Percentiles rank a stretch among this genome's conserved stretches.
phyloP scores from a whole-genome alignment of 2,329 filamentous ascomycete species.

The Drechslera avenae region DNA sequence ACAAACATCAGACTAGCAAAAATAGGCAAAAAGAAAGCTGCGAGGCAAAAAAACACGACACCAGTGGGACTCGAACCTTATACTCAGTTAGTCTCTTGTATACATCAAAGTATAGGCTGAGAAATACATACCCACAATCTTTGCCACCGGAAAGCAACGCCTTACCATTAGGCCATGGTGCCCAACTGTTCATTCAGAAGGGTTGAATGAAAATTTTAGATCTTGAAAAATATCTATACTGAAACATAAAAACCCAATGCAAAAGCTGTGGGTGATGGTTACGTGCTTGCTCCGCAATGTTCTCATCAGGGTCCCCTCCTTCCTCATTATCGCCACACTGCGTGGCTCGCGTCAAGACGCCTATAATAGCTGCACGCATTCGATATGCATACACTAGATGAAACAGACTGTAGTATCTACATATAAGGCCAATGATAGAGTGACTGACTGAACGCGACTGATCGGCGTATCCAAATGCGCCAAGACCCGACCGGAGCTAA shows the following conservation, averaged over 20 bases:
- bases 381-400: no score
- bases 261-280: no score
- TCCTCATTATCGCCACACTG: no score
- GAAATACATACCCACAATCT: conserved; percentile 42
- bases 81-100: no score
- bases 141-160: conserved; percentile 54
- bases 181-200: conserved; percentile 10
- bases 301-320: no score
- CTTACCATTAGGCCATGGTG: conserved; percentile 53
- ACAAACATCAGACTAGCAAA: neutral
- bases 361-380: no score
- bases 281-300: no score
- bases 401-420: no score
- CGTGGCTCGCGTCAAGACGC: no score
- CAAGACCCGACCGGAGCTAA: conserved; percentile 15
- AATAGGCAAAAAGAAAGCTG: conserved; percentile 15
- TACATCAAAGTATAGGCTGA: no score
- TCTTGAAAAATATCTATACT: neutral
- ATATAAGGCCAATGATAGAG: no score
- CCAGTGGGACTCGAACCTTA: conserved; percentile 49
- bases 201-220: neutral
- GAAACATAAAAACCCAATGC: no score
- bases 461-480: conserved; percentile 10
- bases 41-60: conserved; percentile 32
- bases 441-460: neutral